Percentiles rank a stretch among this genome's conserved stretches.
These are phyloP conservation scores for Cyclotella sp. DNA, from an alignment of 108 stramenopile species.

Conservation along the genomic window DNA sequence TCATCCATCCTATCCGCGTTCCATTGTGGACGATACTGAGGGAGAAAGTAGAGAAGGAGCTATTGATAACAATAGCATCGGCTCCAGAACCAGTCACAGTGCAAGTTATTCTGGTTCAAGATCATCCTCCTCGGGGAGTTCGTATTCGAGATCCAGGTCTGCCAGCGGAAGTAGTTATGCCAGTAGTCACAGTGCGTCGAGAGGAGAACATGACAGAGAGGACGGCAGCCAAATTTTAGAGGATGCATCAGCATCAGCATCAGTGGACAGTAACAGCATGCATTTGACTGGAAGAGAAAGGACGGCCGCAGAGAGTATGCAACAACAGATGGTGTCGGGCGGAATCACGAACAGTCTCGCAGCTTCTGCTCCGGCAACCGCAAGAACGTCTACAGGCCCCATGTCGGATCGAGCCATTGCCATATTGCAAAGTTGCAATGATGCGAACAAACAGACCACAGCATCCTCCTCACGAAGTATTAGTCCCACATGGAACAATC, in stretches of 20 bases:
- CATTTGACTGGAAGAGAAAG: no score
- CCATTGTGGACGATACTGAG: constrained; percentile 18
- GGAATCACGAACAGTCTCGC: constrained; percentile 2
- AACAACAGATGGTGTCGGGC: not conserved
- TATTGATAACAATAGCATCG: constrained; percentile 3
- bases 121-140: not conserved
- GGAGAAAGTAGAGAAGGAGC: constrained; percentile 12
- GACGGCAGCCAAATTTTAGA: not conserved
- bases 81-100: constrained; percentile 2
- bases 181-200: not conserved
- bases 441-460: not conserved
- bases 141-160: not conserved
- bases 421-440: constrained; percentile 25
- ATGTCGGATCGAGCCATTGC: constrained; percentile 46
- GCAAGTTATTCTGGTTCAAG: not conserved
- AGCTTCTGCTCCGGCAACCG: not conserved
- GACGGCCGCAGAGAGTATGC: no score
- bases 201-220: not conserved
- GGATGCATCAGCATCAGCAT: not conserved
- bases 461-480: not conserved
- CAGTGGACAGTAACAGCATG: no score
- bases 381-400: constrained; percentile 5
- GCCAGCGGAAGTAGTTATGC: not conserved
- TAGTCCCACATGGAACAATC: not conserved
- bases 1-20: constrained; percentile 19